A percentile compares a stretch with the other conserved stretches of the same genome.
Conservation (phyloP, 1,284 basidiomycete species). For the Marasmius tenuissimus region DNA sequence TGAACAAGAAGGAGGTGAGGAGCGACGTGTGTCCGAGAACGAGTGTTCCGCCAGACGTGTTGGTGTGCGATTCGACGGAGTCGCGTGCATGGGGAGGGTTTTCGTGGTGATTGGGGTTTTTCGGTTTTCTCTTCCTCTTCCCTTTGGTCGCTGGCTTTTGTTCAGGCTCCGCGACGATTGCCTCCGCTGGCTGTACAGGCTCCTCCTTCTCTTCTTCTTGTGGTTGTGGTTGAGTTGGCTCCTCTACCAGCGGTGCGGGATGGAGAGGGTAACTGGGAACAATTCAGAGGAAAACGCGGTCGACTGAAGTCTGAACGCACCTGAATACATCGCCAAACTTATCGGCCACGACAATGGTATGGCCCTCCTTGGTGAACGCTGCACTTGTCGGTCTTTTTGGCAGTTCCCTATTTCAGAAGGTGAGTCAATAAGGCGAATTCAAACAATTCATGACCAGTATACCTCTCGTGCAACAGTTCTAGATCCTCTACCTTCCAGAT, state of each 20-base stretch:
- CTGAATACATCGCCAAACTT: slow-evolving; percentile 88
- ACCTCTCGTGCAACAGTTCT: slow-evolving; percentile 64
- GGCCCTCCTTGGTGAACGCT: slow-evolving; percentile 53
- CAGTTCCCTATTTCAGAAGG: slow-evolving; percentile 51
- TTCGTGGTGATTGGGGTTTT: slow-evolving; percentile 28
- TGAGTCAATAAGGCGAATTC: not conserved
- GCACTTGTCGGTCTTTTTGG: slow-evolving; percentile 76
- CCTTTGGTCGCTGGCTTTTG: not conserved
- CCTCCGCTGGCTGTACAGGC: slow-evolving; percentile 21
- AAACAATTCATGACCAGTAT: slow-evolving; percentile 17
- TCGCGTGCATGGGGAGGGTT: slow-evolving; percentile 25
- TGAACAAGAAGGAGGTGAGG: slow-evolving; percentile 71
- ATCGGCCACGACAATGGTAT: slow-evolving; percentile 73
- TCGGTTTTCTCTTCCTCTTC: slow-evolving; percentile 11
- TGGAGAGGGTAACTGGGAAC: slow-evolving; percentile 50
- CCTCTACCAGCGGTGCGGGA: slow-evolving; percentile 19
- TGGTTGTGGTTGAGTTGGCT: not conserved
- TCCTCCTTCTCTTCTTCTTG: not conserved
- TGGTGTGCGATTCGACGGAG: slow-evolving; percentile 62
- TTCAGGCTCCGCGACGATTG: not conserved
- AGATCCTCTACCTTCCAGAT: slow-evolving; percentile 68
- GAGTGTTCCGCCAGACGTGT: slow-evolving; percentile 72
- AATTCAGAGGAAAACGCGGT: not conserved
- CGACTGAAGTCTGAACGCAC: slow-evolving; percentile 33
- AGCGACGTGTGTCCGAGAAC: slow-evolving; percentile 87